Conservation (phyloP, 1,284 basidiomycete species). For the Papiliotrema laurentii region DNA sequence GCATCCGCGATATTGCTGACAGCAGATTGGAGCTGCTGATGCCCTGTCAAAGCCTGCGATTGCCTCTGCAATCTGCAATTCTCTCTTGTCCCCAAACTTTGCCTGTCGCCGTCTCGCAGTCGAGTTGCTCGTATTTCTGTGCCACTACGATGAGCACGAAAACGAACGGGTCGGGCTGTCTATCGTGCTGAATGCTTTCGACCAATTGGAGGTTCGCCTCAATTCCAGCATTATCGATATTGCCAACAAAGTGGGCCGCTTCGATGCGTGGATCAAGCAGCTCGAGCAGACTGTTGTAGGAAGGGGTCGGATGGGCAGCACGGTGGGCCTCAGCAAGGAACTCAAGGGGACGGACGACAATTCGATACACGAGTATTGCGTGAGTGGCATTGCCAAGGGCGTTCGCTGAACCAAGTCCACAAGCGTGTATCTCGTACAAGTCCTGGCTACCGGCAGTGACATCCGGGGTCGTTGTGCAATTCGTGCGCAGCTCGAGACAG, state of each 20-base stretch:
- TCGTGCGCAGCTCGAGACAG: constrained; percentile 75
- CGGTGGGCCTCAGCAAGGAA: constrained; percentile 90
- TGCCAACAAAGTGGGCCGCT: constrained; percentile 62
- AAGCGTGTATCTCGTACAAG: constrained; percentile 29
- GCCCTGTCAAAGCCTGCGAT: constrained; percentile 72
- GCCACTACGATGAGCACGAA: constrained; percentile 44
- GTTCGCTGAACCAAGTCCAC: constrained; percentile 15
- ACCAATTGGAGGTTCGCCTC: constrained; percentile 39
- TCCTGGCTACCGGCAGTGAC: constrained; percentile 35
- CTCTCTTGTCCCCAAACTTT: constrained; percentile 77
- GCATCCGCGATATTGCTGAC: constrained; percentile 6
- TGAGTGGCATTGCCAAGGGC: constrained; percentile 14
- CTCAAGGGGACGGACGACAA: constrained; percentile 52
- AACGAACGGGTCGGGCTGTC: constrained; percentile 49
- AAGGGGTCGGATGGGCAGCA: constrained; percentile 88
- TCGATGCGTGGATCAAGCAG: constrained; percentile 86
- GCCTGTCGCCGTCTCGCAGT: constrained; percentile 73
- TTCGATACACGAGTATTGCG: constrained; percentile 34
- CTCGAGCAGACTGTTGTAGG: constrained; percentile 74
- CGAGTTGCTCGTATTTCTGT: constrained; percentile 61
- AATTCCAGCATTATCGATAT: constrained; percentile 27
- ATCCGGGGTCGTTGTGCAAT: constrained; percentile 33
- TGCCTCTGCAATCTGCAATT: constrained; percentile 75
- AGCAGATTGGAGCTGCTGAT: constrained; percentile 67
- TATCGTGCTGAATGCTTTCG: constrained; percentile 52